phyloP scores from a whole-genome alignment of 2,329 filamentous ascomycete species.

The Botryotinia convoluta region DNA sequence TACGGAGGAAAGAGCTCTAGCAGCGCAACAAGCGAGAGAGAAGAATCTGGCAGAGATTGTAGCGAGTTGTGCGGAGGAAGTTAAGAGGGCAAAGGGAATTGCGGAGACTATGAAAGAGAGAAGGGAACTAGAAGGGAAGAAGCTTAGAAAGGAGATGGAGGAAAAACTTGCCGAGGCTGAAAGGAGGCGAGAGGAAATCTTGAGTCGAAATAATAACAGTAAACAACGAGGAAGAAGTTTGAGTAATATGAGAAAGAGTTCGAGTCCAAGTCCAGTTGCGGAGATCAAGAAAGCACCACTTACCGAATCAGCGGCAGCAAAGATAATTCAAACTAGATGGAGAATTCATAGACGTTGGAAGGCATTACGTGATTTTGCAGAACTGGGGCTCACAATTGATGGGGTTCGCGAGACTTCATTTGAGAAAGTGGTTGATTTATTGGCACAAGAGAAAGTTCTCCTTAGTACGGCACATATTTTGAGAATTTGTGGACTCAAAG shows the following conservation, averaged over 20 bases:
- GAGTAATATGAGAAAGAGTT: constrained; percentile 52
- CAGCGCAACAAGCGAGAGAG: constrained; percentile 74
- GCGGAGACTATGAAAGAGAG: constrained; percentile 79
- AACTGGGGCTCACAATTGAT: constrained; percentile 67
- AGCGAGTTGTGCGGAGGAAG: constrained; percentile 77
- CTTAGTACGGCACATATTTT: constrained; percentile 64
- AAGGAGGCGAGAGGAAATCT: constrained; percentile 63
- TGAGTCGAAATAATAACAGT: constrained; percentile 51
- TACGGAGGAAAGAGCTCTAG: constrained; percentile 73
- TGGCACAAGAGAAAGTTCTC: constrained; percentile 66
- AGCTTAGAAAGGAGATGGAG: constrained; percentile 72
- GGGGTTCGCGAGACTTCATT: constrained; percentile 68
- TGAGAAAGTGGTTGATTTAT: constrained; percentile 67
- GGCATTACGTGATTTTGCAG: constrained; percentile 62
- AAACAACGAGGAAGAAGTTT: constrained; percentile 54
- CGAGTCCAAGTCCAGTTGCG: constrained; percentile 49
- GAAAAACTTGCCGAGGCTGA: constrained; percentile 78
- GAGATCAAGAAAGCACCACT: constrained; percentile 41
- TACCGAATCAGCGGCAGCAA: constrained; percentile 60
- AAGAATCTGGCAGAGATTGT: constrained; percentile 80
- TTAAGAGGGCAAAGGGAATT: constrained; percentile 77
- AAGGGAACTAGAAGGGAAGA: constrained; percentile 69
- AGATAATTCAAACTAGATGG: constrained; percentile 70
- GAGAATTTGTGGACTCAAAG: constrained; percentile 65
- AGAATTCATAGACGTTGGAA: constrained; percentile 55